Evolutionary conservation across 768 basidiomycete genomes (phyloP), one percentile per base, ranked within the genome.

Genomic region (Albatrellus ellisii): DNA sequence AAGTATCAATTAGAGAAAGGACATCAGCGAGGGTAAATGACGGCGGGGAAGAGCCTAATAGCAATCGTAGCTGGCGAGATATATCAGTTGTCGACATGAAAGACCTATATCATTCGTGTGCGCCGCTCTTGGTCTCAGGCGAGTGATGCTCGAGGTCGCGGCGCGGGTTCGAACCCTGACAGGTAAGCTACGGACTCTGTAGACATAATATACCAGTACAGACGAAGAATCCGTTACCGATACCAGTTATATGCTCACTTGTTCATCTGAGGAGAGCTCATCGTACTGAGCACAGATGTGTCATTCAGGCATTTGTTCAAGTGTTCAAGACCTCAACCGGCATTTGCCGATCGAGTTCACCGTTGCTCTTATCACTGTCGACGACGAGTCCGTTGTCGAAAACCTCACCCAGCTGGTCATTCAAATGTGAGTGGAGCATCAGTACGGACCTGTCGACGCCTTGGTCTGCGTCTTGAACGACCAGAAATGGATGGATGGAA

Each of bases 11-110:
- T 9, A 64, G 51, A 4, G 48, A 53, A 15, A 77, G 62, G 9
- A 77, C 57, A 37, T 75, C 72, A 26, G 65, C 56, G 12, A 74
- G 55, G n/a, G 72, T 56, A 15, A 61, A 58, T 18, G 68, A 68
- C 42, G 80, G 75, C 9, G 69, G 58, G 14, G 69, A 59, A 39
- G 63, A 64, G 51, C 75, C 73, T 46, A 85, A 67, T 6, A 72
- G 63, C 38, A 69, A 62, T 47, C 77, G 75, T 36, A 84, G 61
- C 46, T 76, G 72, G 51, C 67, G 69, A 39, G 59, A 58, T 43
- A 70, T 54, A 24, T 66, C 55, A 29, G 52, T 65, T 60, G 60
- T 54, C 48, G 54, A 58, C 57, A 63, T 67, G 47, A 44, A 35
- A 24, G 11, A 26, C n/a, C n/a, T n/a, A n/a, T n/a, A n/a, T n/a